Conservation (phyloP, 2,329 filamentous ascomycete genomes). For the Chrysosporium keratinophilum region DNA sequence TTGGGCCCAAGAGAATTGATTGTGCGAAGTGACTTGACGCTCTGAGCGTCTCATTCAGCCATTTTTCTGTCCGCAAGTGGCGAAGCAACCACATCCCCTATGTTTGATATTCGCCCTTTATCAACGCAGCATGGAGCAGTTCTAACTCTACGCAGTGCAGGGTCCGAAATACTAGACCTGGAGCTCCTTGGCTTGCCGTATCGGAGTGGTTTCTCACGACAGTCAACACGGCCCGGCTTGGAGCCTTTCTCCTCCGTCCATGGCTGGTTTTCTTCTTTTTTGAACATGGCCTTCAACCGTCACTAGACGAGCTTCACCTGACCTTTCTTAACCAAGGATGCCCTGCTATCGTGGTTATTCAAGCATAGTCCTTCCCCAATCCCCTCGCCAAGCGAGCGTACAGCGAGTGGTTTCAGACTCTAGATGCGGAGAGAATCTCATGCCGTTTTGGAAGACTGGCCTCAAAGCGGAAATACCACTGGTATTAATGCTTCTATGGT, state of each 20-base stretch:
- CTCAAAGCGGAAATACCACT: neutral
- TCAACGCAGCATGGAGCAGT: no score
- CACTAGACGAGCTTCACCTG: neutral
- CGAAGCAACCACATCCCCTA: neutral
- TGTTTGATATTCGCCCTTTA: neutral
- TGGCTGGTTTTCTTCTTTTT: neutral
- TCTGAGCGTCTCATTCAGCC: no score
- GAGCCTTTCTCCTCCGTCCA: neutral
- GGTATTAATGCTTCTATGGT: neutral
- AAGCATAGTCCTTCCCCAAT: neutral
- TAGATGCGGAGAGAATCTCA: neutral
- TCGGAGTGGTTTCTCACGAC: no score
- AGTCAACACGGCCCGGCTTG: no score
- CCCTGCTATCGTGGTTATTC: neutral
- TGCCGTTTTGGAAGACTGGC: neutral
- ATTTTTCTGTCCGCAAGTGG: neutral
- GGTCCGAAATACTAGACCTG: no score
- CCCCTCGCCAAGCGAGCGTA: conserved; percentile 4
- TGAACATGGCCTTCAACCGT: no score
- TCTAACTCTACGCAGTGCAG: neutral
- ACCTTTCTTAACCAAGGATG: neutral
- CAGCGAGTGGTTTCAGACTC: conserved; percentile 9
- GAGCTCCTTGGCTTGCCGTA: no score
- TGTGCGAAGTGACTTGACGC: no score
- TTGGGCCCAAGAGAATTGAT: neutral